These are phyloP conservation scores for Aspergillus diversus DNA, from an alignment of 495 filamentous ascomycete species.

Conservation along the genomic window DNA sequence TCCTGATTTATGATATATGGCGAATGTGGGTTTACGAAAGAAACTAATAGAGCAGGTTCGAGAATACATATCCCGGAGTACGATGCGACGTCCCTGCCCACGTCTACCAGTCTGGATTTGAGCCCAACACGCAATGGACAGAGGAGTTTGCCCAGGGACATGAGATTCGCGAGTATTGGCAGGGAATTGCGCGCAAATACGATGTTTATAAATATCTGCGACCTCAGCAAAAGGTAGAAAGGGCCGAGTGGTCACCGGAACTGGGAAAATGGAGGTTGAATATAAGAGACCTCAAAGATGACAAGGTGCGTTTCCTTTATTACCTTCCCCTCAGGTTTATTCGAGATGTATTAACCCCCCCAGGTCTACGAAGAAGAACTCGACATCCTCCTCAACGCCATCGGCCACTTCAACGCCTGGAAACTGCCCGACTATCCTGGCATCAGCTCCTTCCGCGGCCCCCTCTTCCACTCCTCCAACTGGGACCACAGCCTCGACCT, in stretches of 20 bases:
- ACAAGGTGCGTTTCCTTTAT: slow-evolving; percentile 29
- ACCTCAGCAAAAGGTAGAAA: slow-evolving; percentile 52
- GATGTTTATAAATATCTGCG: slow-evolving; percentile 61
- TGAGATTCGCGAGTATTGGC: slow-evolving; percentile 71
- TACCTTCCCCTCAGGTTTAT: too few relatives aligned
- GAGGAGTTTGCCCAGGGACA: slow-evolving; percentile 64
- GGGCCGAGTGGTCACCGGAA: slow-evolving; percentile 55
- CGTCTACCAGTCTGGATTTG: slow-evolving; percentile 69
- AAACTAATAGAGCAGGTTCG: slow-evolving; percentile 36
- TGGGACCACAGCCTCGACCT: slow-evolving; percentile 56
- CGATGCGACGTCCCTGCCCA: slow-evolving; percentile 72
- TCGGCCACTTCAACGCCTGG: slow-evolving; percentile 59
- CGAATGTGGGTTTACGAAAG: too few relatives aligned
- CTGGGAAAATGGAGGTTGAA: slow-evolving; percentile 56
- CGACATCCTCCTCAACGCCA: slow-evolving; percentile 64
- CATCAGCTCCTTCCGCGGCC: slow-evolving; percentile 50
- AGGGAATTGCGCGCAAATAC: slow-evolving; percentile 61
- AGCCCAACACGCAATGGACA: slow-evolving; percentile 67
- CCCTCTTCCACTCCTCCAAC: slow-evolving; percentile 56
- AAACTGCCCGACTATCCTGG: slow-evolving; percentile 56
- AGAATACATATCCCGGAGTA: slow-evolving; percentile 63
- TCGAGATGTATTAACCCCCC: slow-evolving; percentile 3
- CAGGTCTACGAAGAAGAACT: slow-evolving; percentile 55
- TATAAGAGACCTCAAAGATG: slow-evolving; percentile 40
- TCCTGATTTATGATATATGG: neutral